A percentile compares a stretch with the other conserved stretches of the same genome.
These are phyloP conservation scores for Uromyces viciae-fabae DNA, from an alignment of 1,284 basidiomycete genomes.

Conservation along the genomic window DNA sequence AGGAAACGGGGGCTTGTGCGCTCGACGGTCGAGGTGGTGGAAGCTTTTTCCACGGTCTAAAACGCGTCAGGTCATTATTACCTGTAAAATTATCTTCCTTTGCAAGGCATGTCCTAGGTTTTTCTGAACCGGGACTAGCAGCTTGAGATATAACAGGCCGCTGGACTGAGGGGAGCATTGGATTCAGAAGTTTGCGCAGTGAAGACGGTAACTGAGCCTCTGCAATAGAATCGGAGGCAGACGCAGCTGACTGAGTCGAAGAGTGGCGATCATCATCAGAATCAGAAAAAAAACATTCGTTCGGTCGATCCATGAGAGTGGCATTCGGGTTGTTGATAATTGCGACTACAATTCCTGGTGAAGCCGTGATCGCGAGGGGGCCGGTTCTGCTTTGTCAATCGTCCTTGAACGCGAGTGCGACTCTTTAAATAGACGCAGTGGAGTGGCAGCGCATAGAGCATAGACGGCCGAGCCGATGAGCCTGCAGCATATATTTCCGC, in stretches of 20 bases:
- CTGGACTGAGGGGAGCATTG: neutral
- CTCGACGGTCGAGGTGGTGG: slow-evolving; percentile 15
- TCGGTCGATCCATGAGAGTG: slow-evolving; percentile 1
- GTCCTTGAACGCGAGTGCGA: too few species aligned
- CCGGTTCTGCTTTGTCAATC: too few species aligned
- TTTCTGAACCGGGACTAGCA: neutral
- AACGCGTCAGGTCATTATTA: neutral
- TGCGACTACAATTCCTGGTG: neutral
- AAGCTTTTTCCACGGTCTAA: slow-evolving; percentile 27
- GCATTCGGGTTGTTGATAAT: neutral
- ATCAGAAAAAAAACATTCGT: slow-evolving; percentile 10
- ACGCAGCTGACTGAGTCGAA: neutral
- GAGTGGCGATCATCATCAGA: slow-evolving; percentile 30
- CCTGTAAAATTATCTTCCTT: neutral
- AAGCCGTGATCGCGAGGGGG: too few species aligned
- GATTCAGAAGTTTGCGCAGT: slow-evolving; percentile 29
- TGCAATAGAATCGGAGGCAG: neutral
- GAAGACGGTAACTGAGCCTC: slow-evolving; percentile 19
- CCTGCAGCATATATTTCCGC: slow-evolving; percentile 24
- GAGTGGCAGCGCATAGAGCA: neutral
- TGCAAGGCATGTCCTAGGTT: slow-evolving; percentile 8
- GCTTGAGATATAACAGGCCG: neutral
- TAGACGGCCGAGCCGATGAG: neutral
- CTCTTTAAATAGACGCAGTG: slow-evolving; percentile 22
- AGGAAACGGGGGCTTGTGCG: neutral